These are phyloP conservation scores for Solanum aculeatissimum DNA, from an alignment of 305 asterid genomes.

Conservation along the genomic window DNA sequence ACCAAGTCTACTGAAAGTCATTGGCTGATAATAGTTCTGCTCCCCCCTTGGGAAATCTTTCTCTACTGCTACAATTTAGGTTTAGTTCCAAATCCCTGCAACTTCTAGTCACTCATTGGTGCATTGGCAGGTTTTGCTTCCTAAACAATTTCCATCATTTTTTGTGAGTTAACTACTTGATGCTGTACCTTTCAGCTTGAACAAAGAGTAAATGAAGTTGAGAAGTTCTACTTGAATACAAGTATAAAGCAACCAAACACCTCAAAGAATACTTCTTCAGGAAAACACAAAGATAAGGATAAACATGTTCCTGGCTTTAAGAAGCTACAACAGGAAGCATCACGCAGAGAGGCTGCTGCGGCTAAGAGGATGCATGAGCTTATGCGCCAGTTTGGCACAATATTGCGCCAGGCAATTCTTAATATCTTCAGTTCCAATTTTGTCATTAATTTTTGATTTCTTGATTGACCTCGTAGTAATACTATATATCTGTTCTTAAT, in stretches of 20 bases:
- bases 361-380: conserved; percentile 97
- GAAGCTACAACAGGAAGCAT: conserved; percentile 77
- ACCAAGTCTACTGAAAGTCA: background rate
- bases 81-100: background rate
- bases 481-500: conserved; percentile 3
- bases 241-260: conserved; percentile 29
- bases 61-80: background rate
- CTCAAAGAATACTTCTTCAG: conserved; percentile 22
- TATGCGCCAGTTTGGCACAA: conserved; percentile 86
- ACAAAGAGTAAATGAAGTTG: conserved; percentile 62
- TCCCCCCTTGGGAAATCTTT: background rate
- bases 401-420: conserved; percentile 68
- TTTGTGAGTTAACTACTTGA: background rate
- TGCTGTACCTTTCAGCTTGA: conserved; percentile 44
- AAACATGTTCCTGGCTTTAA: conserved; percentile 66
- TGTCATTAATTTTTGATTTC: background rate
- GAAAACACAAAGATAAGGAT: conserved; percentile 58
- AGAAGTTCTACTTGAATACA: conserved; percentile 43
- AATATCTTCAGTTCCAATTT: background rate
- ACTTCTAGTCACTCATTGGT: background rate
- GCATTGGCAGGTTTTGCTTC: background rate
- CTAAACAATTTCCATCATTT: background rate
- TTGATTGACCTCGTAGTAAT: background rate
- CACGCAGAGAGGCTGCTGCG: conserved; percentile 84
- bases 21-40: background rate